Percentiles rank a stretch among this genome's conserved stretches.
Evolutionary conservation across 371 early-diverging fungal genomes (phyloP).

Genomic region (Mortierella sp.): DNA sequence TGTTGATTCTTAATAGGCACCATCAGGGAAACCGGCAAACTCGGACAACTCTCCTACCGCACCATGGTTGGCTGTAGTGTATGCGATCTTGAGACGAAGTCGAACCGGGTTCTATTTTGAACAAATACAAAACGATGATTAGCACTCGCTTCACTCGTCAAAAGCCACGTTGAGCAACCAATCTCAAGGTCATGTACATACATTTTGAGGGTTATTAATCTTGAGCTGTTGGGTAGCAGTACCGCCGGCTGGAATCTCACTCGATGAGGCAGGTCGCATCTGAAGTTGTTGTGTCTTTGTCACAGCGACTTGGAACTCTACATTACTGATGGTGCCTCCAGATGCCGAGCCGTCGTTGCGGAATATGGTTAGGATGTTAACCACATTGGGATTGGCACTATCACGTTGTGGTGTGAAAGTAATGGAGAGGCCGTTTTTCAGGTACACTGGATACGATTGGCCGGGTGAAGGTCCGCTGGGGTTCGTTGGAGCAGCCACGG

Average conservation of each 20-base stretch:
- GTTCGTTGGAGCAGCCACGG: conserved; percentile 29
- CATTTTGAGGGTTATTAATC: conserved; percentile 88
- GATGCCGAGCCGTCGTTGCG: conserved; percentile 63
- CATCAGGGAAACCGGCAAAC: conserved; percentile 79
- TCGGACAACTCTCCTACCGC: conserved; percentile 81
- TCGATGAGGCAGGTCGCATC: conserved; percentile 82
- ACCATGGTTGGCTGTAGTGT: conserved; percentile 63
- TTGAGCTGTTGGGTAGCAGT: conserved; percentile 82
- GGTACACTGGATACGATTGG: conserved; percentile 71
- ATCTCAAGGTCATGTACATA: conserved; percentile 21
- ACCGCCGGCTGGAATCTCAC: conserved; percentile 64
- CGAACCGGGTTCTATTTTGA: conserved; percentile 70
- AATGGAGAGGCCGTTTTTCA: conserved; percentile 79
- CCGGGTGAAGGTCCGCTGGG: conserved; percentile 21
- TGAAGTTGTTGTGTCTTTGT: conserved; percentile 88
- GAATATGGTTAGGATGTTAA: conserved; percentile 79
- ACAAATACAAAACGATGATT: neutral
- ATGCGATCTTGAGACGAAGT: conserved; percentile 79
- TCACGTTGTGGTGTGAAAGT: conserved; percentile 75
- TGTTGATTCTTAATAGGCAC: conserved; percentile 45
- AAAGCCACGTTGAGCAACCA: neutral
- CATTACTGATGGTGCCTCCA: conserved; percentile 62
- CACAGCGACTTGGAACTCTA: conserved; percentile 94
- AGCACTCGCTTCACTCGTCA: too few species aligned
- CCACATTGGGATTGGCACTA: conserved; percentile 63